These are phyloP conservation scores for Ascochyta lentis DNA, from an alignment of 2,329 filamentous ascomycete species.

Conservation along the genomic window DNA sequence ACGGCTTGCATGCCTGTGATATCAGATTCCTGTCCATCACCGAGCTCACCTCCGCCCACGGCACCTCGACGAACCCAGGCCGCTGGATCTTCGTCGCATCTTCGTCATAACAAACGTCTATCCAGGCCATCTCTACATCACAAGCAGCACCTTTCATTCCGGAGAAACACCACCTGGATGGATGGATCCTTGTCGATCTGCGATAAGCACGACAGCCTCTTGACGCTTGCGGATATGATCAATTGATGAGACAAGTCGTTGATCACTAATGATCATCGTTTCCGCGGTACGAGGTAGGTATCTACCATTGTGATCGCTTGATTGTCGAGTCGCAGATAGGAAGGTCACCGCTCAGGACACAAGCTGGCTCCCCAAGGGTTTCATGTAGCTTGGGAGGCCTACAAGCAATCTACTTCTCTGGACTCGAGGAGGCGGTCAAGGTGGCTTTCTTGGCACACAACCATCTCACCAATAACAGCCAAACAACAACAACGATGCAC, in stretches of 20 bases:
- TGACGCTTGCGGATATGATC: constrained; percentile 3
- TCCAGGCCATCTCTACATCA: constrained; percentile 9
- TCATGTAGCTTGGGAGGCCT: too few relatives aligned
- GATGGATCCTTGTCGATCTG: constrained; percentile 6
- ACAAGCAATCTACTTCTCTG: too few relatives aligned
- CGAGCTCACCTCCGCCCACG: neutral
- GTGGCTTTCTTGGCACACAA: too few relatives aligned
- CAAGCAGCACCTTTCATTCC: neutral
- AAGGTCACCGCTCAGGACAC: neutral
- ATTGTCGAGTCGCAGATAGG: neutral
- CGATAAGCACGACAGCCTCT: constrained; percentile 6
- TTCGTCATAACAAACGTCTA: constrained; percentile 6
- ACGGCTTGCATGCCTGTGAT: constrained; percentile 2
- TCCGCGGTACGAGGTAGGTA: neutral
- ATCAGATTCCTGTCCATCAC: constrained; percentile 15
- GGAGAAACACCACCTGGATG: neutral
- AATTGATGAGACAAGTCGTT: too few relatives aligned
- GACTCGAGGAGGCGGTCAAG: too few relatives aligned
- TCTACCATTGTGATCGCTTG: neutral
- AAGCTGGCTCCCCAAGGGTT: neutral
- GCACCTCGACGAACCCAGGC: neutral
- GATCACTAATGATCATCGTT: too few relatives aligned
- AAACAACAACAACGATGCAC: too few relatives aligned
- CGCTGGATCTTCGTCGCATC: neutral
- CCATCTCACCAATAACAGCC: too few relatives aligned